phyloP scores from a whole-genome alignment of 2,329 filamentous ascomycete species.

The Fusarium miscanthi region DNA sequence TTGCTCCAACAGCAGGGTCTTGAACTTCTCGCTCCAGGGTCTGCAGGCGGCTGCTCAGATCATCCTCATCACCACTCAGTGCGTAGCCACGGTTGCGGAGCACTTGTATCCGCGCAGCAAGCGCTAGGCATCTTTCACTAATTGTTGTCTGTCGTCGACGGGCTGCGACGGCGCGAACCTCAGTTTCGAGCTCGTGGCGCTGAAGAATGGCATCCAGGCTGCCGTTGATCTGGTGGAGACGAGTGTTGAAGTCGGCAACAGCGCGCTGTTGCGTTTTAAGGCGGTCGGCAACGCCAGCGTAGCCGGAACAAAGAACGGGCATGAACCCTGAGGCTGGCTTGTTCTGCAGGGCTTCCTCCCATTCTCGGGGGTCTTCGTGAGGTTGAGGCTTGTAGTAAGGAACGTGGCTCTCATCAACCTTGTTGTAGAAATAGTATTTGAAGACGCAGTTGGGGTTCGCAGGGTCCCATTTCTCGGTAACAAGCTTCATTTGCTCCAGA shows the following conservation, averaged over 20 bases:
- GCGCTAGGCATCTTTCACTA: constrained; percentile 76
- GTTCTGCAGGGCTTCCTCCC: constrained; percentile 84
- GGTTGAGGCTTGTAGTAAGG: constrained; percentile 79
- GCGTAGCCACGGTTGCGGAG: constrained; percentile 84
- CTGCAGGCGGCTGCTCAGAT: constrained; percentile 77
- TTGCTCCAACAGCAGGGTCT: constrained; percentile 78
- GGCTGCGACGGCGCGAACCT: constrained; percentile 78
- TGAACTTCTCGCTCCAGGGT: constrained; percentile 75
- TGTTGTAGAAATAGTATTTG: constrained; percentile 89
- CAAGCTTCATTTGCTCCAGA: constrained; percentile 76
- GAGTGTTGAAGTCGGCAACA: constrained; percentile 75
- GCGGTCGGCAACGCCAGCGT: constrained; percentile 76
- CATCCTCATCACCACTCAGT: constrained; percentile 82
- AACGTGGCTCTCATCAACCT: constrained; percentile 78
- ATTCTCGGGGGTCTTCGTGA: constrained; percentile 79
- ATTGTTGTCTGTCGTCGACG: constrained; percentile 78
- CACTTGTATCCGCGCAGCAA: constrained; percentile 84
- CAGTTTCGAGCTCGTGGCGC: constrained; percentile 80
- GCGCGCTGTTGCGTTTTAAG: constrained; percentile 78
- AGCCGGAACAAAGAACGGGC: constrained; percentile 80
- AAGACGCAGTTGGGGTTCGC: constrained; percentile 75
- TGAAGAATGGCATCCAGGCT: constrained; percentile 77
- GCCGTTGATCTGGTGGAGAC: constrained; percentile 83
- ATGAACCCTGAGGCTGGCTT: constrained; percentile 82
- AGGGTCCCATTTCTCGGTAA: constrained; percentile 81